Evolutionary conservation across 1,284 basidiomycete genomes (phyloP), one percentile per base, ranked within the genome.

Genomic region (Malassezia psittaci): DNA sequence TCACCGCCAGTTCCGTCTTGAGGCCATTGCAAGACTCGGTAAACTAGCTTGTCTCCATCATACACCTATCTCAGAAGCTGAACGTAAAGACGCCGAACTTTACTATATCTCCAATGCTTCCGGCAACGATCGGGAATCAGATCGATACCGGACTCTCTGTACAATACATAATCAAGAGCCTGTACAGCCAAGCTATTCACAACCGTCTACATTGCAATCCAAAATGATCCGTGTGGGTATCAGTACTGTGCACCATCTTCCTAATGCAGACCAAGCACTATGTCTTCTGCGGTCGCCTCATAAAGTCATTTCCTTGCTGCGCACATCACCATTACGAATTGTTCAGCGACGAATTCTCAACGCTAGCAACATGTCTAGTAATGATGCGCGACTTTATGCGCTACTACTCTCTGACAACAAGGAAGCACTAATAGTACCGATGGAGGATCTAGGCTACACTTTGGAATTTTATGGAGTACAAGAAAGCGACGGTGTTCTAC

Each of bases 31-130:
- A 44, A 83, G 81, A 67, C 79, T 93, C 5, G 80, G 84, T 5
- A 77, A 78, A 11, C 79, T 94, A 29, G 67, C 69, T 10, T 69
- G 69, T 33, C 80, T 94, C 38, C 87, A 96, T 74, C 84, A 83
- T 19, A 59, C 58, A 45, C 67, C 88, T 84, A 81, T 91, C 49
- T 81, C 83, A 5, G 54, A 75, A 8, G 82, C 81, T 59, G 89
- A 93, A 71, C 80, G 91, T 36, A 79, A 76, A n/a, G 91, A 96
- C 67, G 83, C 85, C 47, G 90, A 96, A 76, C 75, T 88, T 39
- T 87, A 85, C 69, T 57, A 34, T 33, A 44, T 64, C 32, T 52
- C 38, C 3, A 18, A 29, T 13, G 35, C 50, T 8, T 34, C 35
- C 12, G 45, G 24, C n/a, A 36, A 43, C 37, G 49, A 36, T 46